Base-by-base conservation (phyloP, 2,329 filamentous ascomycete genomes). In the Coniella vitis region DNA sequence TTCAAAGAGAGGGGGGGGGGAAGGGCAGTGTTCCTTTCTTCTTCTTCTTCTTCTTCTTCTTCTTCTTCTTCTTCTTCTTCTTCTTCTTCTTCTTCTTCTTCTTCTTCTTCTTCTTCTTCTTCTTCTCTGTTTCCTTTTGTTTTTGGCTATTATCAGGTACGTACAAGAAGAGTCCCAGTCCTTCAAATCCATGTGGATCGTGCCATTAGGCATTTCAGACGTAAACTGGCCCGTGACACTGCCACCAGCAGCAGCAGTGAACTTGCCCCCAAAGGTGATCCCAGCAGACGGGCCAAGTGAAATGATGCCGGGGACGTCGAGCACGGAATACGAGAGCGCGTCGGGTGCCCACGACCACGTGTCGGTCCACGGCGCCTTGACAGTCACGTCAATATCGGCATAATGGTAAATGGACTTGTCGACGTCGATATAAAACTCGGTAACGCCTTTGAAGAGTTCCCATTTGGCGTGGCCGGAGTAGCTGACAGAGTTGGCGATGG, bases 401-500 rank as follows among this genome's bases (percentile, higher is more conserved):
- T 43, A 40, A 36, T 56, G 56, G 14, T 38, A 42, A 19, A 58
- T 54, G 39, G 43, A 51, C 35, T 57, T 57, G 42, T 58, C 52
- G 35, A 58, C 44, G 40, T 58, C 55, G 49, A 57, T 49, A 31
- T 54, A 53, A 36, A 58, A 55, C 38, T 57, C 45, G 42, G 55
- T 53, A 4, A 58, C 53, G 40, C 50, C 55, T 7, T 51, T 47
- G 17, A 57, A 31, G 39, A 58, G 31, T 36, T 53, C 49, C 53
- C 56, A 58, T 35, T 57, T 54, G 3, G 57, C 45, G 35, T 54
- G 54, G 34, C 57, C 57, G 38, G 56, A 55, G 37, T 58, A 58
- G 21, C 51, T 53, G 32, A 58, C 53, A 44, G 54, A 51, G 47
- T 57, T 55, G 41, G 47, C 45, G 35, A 58, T 42, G 13, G 52